Evolutionary conservation across 495 filamentous ascomycete genomes (phyloP).

Genomic region (Lasiosphaeria ovina): DNA sequence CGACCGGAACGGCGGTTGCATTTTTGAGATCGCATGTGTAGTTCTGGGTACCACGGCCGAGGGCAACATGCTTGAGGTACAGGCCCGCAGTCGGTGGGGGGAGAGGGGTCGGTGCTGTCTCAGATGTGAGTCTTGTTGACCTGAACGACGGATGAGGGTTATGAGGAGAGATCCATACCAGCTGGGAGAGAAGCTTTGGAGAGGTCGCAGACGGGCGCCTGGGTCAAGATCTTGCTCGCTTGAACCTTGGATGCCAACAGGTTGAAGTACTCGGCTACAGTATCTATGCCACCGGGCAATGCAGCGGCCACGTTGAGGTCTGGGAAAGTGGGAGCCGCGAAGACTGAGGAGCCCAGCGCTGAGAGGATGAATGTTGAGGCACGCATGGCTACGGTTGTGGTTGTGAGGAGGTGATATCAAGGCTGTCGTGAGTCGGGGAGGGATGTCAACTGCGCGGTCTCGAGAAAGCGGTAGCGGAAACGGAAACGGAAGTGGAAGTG

Average conservation of each 20-base stretch:
- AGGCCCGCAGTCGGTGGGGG: conserved; percentile 57
- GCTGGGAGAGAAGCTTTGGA: conserved; percentile 45
- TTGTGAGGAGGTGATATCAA: background rate
- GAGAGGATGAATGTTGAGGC: conserved; percentile 44
- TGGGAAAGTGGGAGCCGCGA: conserved; percentile 49
- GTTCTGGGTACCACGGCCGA: conserved; percentile 89
- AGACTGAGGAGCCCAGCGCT: conserved; percentile 44
- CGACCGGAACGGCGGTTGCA: conserved; percentile 55
- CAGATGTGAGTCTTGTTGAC: conserved; percentile 23
- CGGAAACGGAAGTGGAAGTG: background rate
- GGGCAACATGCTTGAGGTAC: conserved; percentile 67
- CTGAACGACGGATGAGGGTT: background rate
- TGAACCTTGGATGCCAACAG: conserved; percentile 49
- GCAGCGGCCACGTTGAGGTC: conserved; percentile 32
- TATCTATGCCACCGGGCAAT: conserved; percentile 37
- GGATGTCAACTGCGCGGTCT: background rate
- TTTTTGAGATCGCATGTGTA: conserved; percentile 74
- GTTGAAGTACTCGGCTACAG: conserved; percentile 55
- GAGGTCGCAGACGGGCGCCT: conserved; percentile 51
- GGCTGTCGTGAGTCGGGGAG: background rate
- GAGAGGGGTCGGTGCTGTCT: conserved; percentile 45
- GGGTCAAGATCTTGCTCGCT: conserved; percentile 32
- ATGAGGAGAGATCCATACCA: conserved; percentile 34
- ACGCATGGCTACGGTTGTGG: conserved; percentile 40
- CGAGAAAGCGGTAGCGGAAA: conserved; percentile 12